A percentile compares a stretch with the other conserved stretches of the same genome.
phyloP scores from a whole-genome alignment of 1,284 basidiomycete species.

The Puccinia horiana region DNA sequence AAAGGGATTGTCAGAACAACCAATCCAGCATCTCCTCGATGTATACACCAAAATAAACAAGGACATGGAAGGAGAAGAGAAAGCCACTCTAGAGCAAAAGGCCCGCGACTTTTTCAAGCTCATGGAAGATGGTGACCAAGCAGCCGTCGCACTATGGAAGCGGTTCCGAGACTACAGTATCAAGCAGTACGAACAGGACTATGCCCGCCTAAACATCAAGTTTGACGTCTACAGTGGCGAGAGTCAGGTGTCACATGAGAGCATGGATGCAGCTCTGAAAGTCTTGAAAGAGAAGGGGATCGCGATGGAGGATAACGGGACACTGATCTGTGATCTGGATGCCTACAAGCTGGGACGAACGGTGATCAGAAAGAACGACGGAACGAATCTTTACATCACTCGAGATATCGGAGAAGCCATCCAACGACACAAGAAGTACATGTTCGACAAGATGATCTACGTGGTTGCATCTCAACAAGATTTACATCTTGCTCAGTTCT shows the following conservation, averaged over 20 bases:
- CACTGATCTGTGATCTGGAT: conserved; percentile 78
- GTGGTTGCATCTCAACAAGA: conserved; percentile 94
- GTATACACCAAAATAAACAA: conserved; percentile 93
- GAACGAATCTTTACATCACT: conserved; percentile 97
- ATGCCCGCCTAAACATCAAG: conserved; percentile 82
- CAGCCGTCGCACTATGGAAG: conserved; percentile 81
- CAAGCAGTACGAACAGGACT: conserved; percentile 86
- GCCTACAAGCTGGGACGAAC: conserved; percentile 87
- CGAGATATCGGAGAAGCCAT: conserved; percentile 93
- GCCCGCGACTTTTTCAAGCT: conserved; percentile 90
- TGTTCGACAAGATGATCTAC: conserved; percentile 93
- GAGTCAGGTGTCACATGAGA: conserved; percentile 78
- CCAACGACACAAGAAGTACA: conserved; percentile 86
- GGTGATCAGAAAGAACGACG: conserved; percentile 91
- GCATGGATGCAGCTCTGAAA: conserved; percentile 72
- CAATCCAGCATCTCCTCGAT: conserved; percentile 92
- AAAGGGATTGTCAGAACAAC: conserved; percentile 77
- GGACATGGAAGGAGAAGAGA: conserved; percentile 64
- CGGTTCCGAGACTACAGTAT: conserved; percentile 90
- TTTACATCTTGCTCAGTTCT: conserved; percentile 87
- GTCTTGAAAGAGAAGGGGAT: conserved; percentile 65
- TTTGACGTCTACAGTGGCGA: conserved; percentile 96
- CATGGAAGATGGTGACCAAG: conserved; percentile 92
- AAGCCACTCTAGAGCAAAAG: conserved; percentile 66
- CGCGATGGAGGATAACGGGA: conserved; percentile 70